Evolutionary conservation across 169 alveolate species (phyloP), one percentile per base, ranked within the genome.

Genomic region (Theileria equi): DNA sequence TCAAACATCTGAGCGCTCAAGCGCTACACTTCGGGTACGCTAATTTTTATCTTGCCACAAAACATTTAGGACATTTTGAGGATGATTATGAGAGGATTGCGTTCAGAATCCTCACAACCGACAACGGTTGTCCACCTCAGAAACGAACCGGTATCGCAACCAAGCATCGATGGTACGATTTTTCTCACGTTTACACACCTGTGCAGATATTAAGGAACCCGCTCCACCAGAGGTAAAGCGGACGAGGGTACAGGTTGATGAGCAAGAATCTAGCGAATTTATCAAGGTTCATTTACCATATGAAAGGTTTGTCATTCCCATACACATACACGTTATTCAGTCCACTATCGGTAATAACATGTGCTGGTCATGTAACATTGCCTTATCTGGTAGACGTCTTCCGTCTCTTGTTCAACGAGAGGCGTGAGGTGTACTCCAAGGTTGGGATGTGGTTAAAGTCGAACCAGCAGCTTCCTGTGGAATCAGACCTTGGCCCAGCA

Each of bases 401-500:
- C 44, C 54, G 45, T 11, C 40, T 65, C 6, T 60, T 26, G 25
- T 61, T 61, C 50, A 23, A 41, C 28, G 31, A 10, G 31, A 23
- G 21, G n/a, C 45, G 66, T 53, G 48, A 59, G 10, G 73, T 65
- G 17, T 36, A 72, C 23, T 43, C 72, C 34, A 59, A 76, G 60
- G 36, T 76, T 7, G 72, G 74, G 11, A 53, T 63, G 28, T 54
- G 74, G 73, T 21, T 76, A 41, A 45, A 57, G 28, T 65, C 85
- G 3, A 36, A 35, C 38, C 81, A 52, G 54, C 84, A 72, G 55
- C 66, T 60, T 38, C 88, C 89, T 3, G 57, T 81, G 19, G 89
- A 81, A 41, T 25, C 88, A 3, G 89, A 81, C 47, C 61, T 81
- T 32, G 89, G 89, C 16, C 82, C 79, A 16, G 74, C 76, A 8